These are phyloP conservation scores for Veloporphyrellus conicus DNA, from an alignment of 1,284 basidiomycete species.

Conservation along the genomic window DNA sequence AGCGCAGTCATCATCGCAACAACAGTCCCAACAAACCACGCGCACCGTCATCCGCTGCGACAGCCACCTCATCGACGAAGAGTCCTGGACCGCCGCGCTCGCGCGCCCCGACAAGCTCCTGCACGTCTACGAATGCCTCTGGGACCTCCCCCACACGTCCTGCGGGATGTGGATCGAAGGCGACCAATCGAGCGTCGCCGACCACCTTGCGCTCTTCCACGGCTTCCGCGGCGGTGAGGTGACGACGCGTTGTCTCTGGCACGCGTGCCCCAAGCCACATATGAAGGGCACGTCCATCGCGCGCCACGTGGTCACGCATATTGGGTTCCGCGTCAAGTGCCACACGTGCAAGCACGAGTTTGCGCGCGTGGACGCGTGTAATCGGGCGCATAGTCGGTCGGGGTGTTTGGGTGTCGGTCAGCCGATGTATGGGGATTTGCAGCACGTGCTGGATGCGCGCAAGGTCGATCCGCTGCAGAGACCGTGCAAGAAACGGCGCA, in stretches of 20 bases:
- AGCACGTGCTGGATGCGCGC: conserved; percentile 26
- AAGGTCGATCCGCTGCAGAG: conserved; percentile 23
- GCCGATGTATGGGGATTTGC: conserved; percentile 32
- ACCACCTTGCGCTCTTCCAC: conserved; percentile 32
- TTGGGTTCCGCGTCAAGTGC: conserved; percentile 32
- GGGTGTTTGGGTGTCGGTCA: conserved; percentile 30
- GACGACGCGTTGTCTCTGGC: conserved; percentile 31
- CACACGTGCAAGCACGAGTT: conserved; percentile 32
- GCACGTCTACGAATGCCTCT: conserved; percentile 33
- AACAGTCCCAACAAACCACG: neutral
- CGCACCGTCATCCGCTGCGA: conserved; percentile 29
- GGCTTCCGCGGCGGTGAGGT: conserved; percentile 30
- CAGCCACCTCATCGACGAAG: conserved; percentile 28
- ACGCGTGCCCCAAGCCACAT: conserved; percentile 24
- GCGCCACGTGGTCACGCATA: conserved; percentile 32
- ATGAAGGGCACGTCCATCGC: conserved; percentile 36
- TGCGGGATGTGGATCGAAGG: conserved; percentile 35
- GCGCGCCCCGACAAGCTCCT: conserved; percentile 23
- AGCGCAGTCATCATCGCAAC: neutral
- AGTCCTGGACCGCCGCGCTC: conserved; percentile 25
- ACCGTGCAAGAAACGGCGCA: conserved; percentile 31
- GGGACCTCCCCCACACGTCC: conserved; percentile 24
- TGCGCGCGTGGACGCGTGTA: conserved; percentile 34
- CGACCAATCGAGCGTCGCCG: conserved; percentile 33
- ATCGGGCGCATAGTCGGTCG: conserved; percentile 33